These are phyloP conservation scores for Dentipellis fragilis DNA, from an alignment of 768 basidiomycete species.

Conservation along the genomic window DNA sequence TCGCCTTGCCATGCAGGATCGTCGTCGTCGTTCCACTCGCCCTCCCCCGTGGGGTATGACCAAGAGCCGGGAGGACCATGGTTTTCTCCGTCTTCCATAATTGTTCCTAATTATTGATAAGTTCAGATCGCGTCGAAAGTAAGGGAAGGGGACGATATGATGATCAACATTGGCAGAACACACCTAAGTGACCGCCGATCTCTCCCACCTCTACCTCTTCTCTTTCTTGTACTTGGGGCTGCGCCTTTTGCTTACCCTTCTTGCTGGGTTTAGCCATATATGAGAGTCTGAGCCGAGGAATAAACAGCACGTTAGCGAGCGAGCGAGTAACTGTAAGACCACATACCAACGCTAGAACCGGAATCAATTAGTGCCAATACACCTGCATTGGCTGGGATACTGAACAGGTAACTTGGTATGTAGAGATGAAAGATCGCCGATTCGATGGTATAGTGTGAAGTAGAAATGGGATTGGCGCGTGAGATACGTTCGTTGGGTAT, in stretches of 20 bases:
- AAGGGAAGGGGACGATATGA: background rate
- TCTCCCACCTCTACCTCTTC: background rate
- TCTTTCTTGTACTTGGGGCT: conserved; percentile 1
- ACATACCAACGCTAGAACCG: no score
- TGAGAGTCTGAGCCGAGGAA: background rate
- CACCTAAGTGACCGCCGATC: background rate
- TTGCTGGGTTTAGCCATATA: conserved; percentile 6
- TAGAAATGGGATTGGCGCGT: no score
- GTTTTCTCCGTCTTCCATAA: background rate
- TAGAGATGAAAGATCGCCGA: no score
- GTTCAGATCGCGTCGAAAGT: background rate
- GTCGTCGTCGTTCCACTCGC: background rate
- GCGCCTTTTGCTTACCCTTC: conserved; percentile 11
- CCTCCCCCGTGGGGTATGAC: background rate
- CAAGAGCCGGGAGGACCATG: background rate
- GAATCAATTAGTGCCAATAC: no score
- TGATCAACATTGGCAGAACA: background rate
- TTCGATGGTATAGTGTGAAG: no score
- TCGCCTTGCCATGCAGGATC: background rate
- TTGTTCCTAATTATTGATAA: background rate
- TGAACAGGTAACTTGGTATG: no score
- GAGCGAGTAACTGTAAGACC: no score
- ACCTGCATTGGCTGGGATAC: no score
- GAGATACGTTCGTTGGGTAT: no score
- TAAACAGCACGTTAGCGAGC: no score